phyloP scores from a whole-genome alignment of 2,329 filamentous ascomycete genomes.

The Beauveria sp. region DNA sequence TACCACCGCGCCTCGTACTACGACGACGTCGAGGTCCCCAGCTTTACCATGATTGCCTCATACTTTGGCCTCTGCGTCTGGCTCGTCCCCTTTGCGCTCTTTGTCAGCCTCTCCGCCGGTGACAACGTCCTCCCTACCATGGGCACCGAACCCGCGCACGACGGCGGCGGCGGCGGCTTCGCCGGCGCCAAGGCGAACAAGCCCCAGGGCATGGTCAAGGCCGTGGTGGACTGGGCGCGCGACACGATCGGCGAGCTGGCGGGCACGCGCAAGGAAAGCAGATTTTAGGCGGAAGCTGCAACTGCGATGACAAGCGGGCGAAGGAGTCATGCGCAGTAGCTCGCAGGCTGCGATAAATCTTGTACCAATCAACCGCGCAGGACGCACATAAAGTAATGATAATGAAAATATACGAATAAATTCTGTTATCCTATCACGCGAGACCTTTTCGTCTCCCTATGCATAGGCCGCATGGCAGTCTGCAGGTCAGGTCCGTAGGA shows the following conservation, averaged over 20 bases:
- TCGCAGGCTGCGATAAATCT: not conserved
- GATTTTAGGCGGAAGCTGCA: constrained; percentile 13
- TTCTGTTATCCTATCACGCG: no score
- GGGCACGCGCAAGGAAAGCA: constrained; percentile 21
- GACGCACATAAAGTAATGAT: constrained; percentile 10
- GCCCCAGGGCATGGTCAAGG: constrained; percentile 60
- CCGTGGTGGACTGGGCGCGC: constrained; percentile 51
- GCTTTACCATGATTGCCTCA: constrained; percentile 88
- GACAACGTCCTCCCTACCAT: constrained; percentile 94
- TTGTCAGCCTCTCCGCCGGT: constrained; percentile 86
- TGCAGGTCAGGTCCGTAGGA: no score
- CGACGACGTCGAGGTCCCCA: constrained; percentile 59
- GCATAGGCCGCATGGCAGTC: no score
- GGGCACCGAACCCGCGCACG: constrained; percentile 54
- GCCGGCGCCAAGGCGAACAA: constrained; percentile 20
- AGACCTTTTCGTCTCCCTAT: no score
- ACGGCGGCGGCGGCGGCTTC: constrained; percentile 35
- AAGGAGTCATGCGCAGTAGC: not conserved
- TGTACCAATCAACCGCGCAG: constrained; percentile 7
- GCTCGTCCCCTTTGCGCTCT: constrained; percentile 91
- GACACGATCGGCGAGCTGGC: constrained; percentile 42
- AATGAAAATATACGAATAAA: not conserved
- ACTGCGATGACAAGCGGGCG: not conserved
- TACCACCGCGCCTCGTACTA: constrained; percentile 56
- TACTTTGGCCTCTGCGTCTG: constrained; percentile 97